phyloP scores from a whole-genome alignment of 495 filamentous ascomycete genomes.

The Elasticomyces elasticus region DNA sequence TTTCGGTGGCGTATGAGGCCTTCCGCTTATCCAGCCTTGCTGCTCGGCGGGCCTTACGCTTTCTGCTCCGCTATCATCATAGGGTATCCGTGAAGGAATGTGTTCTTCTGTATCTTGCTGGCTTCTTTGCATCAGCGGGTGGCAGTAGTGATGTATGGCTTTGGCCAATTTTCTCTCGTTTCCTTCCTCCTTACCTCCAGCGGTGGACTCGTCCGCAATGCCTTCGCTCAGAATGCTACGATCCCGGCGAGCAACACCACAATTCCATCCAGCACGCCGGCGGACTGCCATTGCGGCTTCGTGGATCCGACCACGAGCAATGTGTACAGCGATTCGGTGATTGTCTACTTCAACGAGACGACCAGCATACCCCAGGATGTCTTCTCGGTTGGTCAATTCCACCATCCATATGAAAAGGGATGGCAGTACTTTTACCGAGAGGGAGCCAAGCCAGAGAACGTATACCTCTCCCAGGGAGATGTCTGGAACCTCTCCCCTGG shows the following conservation, averaged over 20 bases:
- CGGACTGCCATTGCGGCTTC: constrained; percentile 34
- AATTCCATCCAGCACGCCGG: neutral
- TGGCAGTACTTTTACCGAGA: constrained; percentile 33
- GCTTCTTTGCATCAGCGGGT: neutral
- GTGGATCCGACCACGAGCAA: constrained; percentile 25
- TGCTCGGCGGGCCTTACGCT: constrained; percentile 50
- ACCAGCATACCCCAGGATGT: constrained; percentile 21
- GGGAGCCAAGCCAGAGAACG: constrained; percentile 28
- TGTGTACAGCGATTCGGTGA: constrained; percentile 35
- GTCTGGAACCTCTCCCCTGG: constrained; percentile 20
- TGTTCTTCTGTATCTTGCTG: too few relatives aligned
- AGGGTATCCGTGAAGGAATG: too few relatives aligned
- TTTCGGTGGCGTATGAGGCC: neutral
- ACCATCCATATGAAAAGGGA: constrained; percentile 32
- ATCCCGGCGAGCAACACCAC: neutral
- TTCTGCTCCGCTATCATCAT: constrained; percentile 49
- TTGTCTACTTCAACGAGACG: constrained; percentile 39
- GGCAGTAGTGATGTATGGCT: neutral
- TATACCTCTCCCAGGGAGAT: constrained; percentile 22
- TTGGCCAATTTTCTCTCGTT: neutral
- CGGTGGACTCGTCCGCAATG: neutral
- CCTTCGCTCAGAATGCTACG: neutral
- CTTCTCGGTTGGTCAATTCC: constrained; percentile 26
- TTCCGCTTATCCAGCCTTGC: constrained; percentile 40
- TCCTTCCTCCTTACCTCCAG: neutral